Conservation (phyloP, 2,329 filamentous ascomycete species). For the Cladosporium oxysporum region DNA sequence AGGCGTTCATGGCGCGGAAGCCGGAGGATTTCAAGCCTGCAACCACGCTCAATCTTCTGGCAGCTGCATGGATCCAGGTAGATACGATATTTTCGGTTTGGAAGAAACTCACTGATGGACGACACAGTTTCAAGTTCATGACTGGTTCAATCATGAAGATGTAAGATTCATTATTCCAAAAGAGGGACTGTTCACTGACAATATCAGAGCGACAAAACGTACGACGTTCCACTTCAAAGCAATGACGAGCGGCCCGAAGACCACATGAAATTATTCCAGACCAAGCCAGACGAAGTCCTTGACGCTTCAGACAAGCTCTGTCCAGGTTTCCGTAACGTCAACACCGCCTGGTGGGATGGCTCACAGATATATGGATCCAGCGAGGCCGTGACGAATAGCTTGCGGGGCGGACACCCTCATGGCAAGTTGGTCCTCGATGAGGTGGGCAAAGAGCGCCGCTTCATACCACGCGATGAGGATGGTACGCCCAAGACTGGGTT, state of each 20-base stretch:
- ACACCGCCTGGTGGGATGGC: slow-evolving; percentile 52
- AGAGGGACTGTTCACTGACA: slow-evolving; percentile 8
- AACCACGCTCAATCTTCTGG: slow-evolving; percentile 49
- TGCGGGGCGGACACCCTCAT: slow-evolving; percentile 41
- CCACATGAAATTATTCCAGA: slow-evolving; percentile 43
- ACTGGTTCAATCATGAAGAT: slow-evolving; percentile 39
- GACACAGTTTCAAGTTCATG: slow-evolving; percentile 49
- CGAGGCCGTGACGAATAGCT: slow-evolving; percentile 39
- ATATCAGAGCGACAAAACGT: slow-evolving; percentile 21
- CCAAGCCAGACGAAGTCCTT: slow-evolving; percentile 39
- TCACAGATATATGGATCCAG: slow-evolving; percentile 50
- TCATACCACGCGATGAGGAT: slow-evolving; percentile 43
- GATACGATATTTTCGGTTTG: not conserved
- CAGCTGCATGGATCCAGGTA: slow-evolving; percentile 44
- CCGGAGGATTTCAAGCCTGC: slow-evolving; percentile 47
- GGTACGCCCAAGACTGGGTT: slow-evolving; percentile 47
- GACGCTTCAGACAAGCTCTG: slow-evolving; percentile 41
- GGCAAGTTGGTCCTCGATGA: slow-evolving; percentile 45
- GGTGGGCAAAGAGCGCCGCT: slow-evolving; percentile 36
- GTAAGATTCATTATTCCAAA: not conserved
- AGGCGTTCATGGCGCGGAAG: slow-evolving; percentile 43
- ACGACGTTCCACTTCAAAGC: slow-evolving; percentile 21
- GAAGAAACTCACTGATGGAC: not conserved
- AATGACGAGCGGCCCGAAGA: slow-evolving; percentile 28
- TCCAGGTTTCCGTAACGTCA: slow-evolving; percentile 47